These are phyloP conservation scores for Canna indica DNA, from an alignment of 176 grass and related monocot species.

Conservation along the genomic window DNA sequence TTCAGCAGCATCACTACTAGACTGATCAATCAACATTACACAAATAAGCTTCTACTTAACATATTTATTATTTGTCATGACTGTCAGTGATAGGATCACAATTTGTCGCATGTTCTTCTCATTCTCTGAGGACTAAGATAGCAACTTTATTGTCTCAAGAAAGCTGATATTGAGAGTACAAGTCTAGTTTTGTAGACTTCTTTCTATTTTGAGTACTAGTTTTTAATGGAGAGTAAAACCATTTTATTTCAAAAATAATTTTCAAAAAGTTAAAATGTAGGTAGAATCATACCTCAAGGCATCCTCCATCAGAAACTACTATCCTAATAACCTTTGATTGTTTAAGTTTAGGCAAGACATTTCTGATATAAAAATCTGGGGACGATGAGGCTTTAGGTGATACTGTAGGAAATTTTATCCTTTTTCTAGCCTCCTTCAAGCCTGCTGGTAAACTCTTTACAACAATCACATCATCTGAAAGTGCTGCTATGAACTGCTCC, in stretches of 20 bases:
- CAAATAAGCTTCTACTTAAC: neutral
- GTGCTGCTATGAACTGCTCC: conserved; percentile 73
- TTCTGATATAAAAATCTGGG: conserved; percentile 61
- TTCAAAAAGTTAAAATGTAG: neutral
- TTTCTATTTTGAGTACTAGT: neutral
- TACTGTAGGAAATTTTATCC: conserved; percentile 78
- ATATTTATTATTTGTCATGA: neutral
- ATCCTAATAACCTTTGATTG: conserved; percentile 88
- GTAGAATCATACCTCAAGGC: conserved; percentile 61
- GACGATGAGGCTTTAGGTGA: conserved; percentile 58
- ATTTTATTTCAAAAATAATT: neutral
- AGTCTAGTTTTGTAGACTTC: neutral
- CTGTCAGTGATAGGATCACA: too few relatives aligned
- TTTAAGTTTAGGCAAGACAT: conserved; percentile 69
- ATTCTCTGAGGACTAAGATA: neutral
- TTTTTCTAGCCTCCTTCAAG: conserved; percentile 89
- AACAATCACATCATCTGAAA: conserved; percentile 62
- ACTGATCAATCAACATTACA: neutral
- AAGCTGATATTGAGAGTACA: neutral
- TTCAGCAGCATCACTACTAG: neutral
- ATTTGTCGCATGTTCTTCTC: neutral
- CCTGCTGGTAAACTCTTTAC: conserved; percentile 66
- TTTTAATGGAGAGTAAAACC: neutral
- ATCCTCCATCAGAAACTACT: conserved; percentile 81
- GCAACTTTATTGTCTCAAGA: neutral